A percentile compares a stretch with the other conserved stretches of the same genome.
Evolutionary conservation across 2,329 filamentous ascomycete species (phyloP).

Genomic region (Hypomyces perniciosus): DNA sequence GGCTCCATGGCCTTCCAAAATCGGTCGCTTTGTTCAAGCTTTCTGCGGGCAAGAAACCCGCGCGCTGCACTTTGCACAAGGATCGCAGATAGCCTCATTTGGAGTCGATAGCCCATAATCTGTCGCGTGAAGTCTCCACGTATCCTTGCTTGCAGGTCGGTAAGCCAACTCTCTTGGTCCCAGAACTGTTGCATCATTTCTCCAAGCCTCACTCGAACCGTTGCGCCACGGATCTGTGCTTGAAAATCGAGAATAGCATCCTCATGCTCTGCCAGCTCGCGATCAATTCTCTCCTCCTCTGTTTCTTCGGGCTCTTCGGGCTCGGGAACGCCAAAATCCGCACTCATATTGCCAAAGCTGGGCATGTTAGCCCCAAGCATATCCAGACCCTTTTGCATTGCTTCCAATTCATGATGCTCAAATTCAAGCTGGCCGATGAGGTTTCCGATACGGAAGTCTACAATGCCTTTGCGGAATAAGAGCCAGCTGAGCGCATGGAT

Average conservation of each 20-base stretch:
- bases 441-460: slow-evolving; percentile 94
- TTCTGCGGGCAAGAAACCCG: slow-evolving; percentile 65
- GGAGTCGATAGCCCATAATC: slow-evolving; percentile 71
- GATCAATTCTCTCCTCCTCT: slow-evolving; percentile 80
- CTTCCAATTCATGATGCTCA: slow-evolving; percentile 94
- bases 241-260: slow-evolving; percentile 71
- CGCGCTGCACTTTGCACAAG: slow-evolving; percentile 73
- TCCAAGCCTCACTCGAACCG: slow-evolving; percentile 70
- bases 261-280: slow-evolving; percentile 76
- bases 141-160: slow-evolving; percentile 80
- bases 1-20: slow-evolving; percentile 65
- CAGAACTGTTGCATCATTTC: slow-evolving; percentile 83
- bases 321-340: slow-evolving; percentile 80
- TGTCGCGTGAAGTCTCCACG: slow-evolving; percentile 84
- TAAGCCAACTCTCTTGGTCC: slow-evolving; percentile 71
- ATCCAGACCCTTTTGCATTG: slow-evolving; percentile 93
- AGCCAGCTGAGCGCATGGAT: slow-evolving; percentile 97
- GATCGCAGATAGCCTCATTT: slow-evolving; percentile 76
- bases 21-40: slow-evolving; percentile 55
- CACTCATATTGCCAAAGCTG: slow-evolving; percentile 95
- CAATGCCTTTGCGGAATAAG: slow-evolving; percentile 89
- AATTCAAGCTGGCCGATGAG: slow-evolving; percentile 95
- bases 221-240: slow-evolving; percentile 74
- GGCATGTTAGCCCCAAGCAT: slow-evolving; percentile 94
- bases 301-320: slow-evolving; percentile 74